Evolutionary conservation across 495 filamentous ascomycete species (phyloP).

Genomic region (Arthonia radiata): DNA sequence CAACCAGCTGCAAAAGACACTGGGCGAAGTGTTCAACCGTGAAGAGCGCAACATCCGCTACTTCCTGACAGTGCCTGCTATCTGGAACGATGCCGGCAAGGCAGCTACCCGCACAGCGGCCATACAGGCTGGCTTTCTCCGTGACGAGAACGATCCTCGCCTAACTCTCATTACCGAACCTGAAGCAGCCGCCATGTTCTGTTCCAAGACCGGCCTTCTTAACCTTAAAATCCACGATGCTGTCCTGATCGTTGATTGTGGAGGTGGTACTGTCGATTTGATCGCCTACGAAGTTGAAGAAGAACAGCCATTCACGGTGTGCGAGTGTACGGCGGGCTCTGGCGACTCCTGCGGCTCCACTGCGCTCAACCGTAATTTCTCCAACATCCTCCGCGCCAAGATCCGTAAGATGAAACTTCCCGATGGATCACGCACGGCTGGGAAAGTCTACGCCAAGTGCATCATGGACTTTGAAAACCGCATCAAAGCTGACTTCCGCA

Average conservation of each 20-base stretch:
- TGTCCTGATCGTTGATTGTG: slow-evolving; percentile 50
- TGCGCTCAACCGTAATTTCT: slow-evolving; percentile 50
- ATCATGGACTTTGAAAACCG: slow-evolving; percentile 65
- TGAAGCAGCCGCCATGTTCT: slow-evolving; percentile 49
- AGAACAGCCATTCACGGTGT: slow-evolving; percentile 48
- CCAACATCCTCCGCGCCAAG: slow-evolving; percentile 49
- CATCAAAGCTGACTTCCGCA: slow-evolving; percentile 61
- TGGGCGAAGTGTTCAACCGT: slow-evolving; percentile 51
- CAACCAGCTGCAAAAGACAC: slow-evolving; percentile 47
- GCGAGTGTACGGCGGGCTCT: slow-evolving; percentile 50
- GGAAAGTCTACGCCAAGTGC: slow-evolving; percentile 52
- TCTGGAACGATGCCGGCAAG: slow-evolving; percentile 57
- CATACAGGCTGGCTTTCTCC: slow-evolving; percentile 49
- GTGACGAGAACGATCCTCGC: slow-evolving; percentile 52
- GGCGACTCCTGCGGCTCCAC: slow-evolving; percentile 54
- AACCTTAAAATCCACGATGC: slow-evolving; percentile 54
- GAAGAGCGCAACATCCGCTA: slow-evolving; percentile 53
- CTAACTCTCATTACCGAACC: slow-evolving; percentile 48
- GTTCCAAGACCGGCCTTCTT: slow-evolving; percentile 45
- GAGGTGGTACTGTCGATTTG: slow-evolving; percentile 50
- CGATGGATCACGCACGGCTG: slow-evolving; percentile 48
- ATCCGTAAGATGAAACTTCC: slow-evolving; percentile 59
- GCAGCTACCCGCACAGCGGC: slow-evolving; percentile 45
- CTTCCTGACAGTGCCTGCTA: slow-evolving; percentile 48
- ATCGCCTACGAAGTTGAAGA: slow-evolving; percentile 59